Evolutionary conservation across 164 flowering plant genomes (phyloP).

Genomic region (Euptelea pleiosperma): DNA sequence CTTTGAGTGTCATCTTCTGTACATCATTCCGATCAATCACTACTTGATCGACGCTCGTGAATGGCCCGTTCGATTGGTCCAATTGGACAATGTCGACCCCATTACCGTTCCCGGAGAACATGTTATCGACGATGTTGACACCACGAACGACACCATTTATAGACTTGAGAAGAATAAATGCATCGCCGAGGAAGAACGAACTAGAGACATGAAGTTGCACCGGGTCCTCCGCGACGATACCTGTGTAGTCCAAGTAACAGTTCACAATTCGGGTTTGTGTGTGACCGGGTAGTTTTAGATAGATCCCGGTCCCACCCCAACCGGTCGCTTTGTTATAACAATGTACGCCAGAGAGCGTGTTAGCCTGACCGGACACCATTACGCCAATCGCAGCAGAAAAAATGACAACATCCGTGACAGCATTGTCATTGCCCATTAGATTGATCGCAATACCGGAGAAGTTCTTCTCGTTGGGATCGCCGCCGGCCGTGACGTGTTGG

Average conservation of each 20-base stretch:
- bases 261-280: constrained; percentile 81
- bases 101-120: constrained; percentile 59
- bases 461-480: constrained; percentile 50
- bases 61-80: constrained; percentile 53
- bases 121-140: constrained; percentile 69
- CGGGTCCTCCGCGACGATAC: constrained; percentile 91
- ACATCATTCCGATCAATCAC: constrained; percentile 66
- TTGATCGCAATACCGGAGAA: constrained; percentile 69
- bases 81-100: constrained; percentile 69
- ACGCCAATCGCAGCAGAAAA: constrained; percentile 73
- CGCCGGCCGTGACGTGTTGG: constrained; percentile 83
- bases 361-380: constrained; percentile 70
- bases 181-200: constrained; percentile 83
- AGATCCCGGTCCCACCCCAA: constrained; percentile 86
- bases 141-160: constrained; percentile 56
- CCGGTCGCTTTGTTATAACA: constrained; percentile 93
- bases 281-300: constrained; percentile 50
- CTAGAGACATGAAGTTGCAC: constrained; percentile 64
- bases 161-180: constrained; percentile 57
- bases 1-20: constrained; percentile 48
- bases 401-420: constrained; percentile 71
- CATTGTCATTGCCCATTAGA: constrained; percentile 71
- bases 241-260: constrained; percentile 84
- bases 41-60: constrained; percentile 57
- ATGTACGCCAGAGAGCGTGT: constrained; percentile 71